These are phyloP conservation scores for Neolecta irregularis DNA, from an alignment of 1,139 yeast genomes.

Conservation along the genomic window DNA sequence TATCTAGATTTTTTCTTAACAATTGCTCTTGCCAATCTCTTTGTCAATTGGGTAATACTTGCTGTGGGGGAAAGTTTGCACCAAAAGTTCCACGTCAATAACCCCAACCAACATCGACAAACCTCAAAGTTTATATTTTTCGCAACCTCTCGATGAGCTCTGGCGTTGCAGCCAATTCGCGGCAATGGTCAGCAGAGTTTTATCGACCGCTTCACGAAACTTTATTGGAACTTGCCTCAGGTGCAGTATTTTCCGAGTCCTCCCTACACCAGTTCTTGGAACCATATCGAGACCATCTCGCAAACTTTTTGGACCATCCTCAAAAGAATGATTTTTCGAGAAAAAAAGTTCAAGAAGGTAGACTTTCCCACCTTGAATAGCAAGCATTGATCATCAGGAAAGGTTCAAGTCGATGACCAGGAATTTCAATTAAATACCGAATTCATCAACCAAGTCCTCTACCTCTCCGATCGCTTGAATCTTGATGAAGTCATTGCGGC, in stretches of 20 bases:
- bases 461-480: slow-evolving; percentile 6
- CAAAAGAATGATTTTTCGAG: background rate
- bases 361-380: background rate
- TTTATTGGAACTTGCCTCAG: slow-evolving; percentile 4
- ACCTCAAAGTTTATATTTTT: no score
- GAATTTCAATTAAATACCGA: slow-evolving; percentile 8
- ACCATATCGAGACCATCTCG: background rate
- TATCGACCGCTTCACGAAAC: slow-evolving; percentile 4
- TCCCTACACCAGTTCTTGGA: slow-evolving; percentile 1
- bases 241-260: slow-evolving; percentile 1
- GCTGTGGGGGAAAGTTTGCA: no score
- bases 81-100: no score
- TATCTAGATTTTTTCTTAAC: no score
- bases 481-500: slow-evolving; percentile 9
- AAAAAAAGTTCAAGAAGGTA: slow-evolving; percentile 3
- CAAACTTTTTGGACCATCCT: slow-evolving; percentile 1
- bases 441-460: slow-evolving; percentile 7
- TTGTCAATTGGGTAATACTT: no score
- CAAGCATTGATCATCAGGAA: slow-evolving; percentile 1
- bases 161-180: no score
- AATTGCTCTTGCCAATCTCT: no score
- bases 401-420: slow-evolving; percentile 4
- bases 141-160: no score
- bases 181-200: slow-evolving; percentile 4
- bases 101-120: no score